Evolutionary conservation across 1,139 yeast genomes (phyloP), one percentile per base, ranked within the genome.

Genomic region (Debaryomycetaceae sp.): DNA sequence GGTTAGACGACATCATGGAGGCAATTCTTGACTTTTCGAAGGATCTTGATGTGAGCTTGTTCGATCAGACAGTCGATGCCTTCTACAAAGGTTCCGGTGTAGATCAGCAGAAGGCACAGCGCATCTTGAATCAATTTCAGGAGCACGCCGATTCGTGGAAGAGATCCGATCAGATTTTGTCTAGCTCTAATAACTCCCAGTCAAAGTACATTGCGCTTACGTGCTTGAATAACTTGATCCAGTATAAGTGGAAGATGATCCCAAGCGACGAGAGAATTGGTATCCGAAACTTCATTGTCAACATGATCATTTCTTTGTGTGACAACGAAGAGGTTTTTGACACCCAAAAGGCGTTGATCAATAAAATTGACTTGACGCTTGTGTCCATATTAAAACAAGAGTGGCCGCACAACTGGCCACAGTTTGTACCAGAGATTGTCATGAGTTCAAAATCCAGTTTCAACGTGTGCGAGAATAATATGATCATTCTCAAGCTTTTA

Each of bases 401-500:
- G 63, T 93, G 99, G 99, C 99, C 99, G 36, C 90, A 84, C 55
- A 87, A 90, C 62, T 93, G 99, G 99, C 98, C 98, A 22, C 88
- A 87, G 56, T 93, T 95, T 59, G 86, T 93, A 44, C 97, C 98
- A 11, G 99, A 95, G 63, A 80, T 93, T 50, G 95, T 93, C 38
- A 78, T 78, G 51, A 84, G 96, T 52, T 85, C 96, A 43, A 81
- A 89, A 51, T 82, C 95, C 17, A 86, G 95, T 37, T 81, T 87
- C 65, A 91, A 90, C 57, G 97, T 93, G 41, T 95, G 99, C 71
- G 99, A 93, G 66, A 93, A 93, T 69, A 93, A 93, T 66, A 93
- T 93, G 98, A 83, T 84, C 52, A 91, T 95, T 49, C 76, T 93
- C 62, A 87, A 87, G 58, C 75, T 93, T 54, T 78, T 93, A 54